Conservation (phyloP, 352 stramenopile species). For the Halophytophthora polymorphica region DNA sequence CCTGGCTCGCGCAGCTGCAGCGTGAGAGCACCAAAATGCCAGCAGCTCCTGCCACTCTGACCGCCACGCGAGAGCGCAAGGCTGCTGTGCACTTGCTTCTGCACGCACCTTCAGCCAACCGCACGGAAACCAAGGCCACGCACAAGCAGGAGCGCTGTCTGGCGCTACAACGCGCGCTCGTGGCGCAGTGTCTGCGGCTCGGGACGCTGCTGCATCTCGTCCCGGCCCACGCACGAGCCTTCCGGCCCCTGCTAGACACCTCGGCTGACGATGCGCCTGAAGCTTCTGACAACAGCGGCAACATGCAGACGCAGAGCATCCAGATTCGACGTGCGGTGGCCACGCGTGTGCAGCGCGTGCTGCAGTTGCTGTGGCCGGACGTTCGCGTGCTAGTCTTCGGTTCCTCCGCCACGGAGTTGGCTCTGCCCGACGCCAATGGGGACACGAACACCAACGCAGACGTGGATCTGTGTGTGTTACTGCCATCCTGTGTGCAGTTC, state of each 20-base stretch:
- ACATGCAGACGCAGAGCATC: slow-evolving; percentile 12
- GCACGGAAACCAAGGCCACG: slow-evolving; percentile 16
- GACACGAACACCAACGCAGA: slow-evolving; percentile 21
- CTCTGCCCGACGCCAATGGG: slow-evolving; percentile 6
- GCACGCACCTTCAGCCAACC: slow-evolving; percentile 11
- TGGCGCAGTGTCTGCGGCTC: slow-evolving; percentile 31
- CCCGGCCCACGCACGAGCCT: slow-evolving; percentile 20
- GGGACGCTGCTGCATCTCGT: slow-evolving; percentile 42
- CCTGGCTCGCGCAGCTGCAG: slow-evolving; percentile 38
- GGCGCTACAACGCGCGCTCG: slow-evolving; percentile 44
- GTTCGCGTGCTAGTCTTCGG: slow-evolving; percentile 63
- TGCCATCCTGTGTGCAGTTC: slow-evolving; percentile 49
- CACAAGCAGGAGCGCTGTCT: slow-evolving; percentile 30
- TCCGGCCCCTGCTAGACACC: slow-evolving; percentile 2
- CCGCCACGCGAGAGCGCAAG: slow-evolving; percentile 15
- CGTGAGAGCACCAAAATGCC: slow-evolving; percentile 14
- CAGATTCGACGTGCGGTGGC: slow-evolving; percentile 32
- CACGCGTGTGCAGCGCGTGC: slow-evolving; percentile 30
- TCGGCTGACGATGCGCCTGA: not conserved
- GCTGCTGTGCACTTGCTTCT: slow-evolving; percentile 41
- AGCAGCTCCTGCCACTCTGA: not conserved
- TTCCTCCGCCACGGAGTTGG: slow-evolving; percentile 54
- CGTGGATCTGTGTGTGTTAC: slow-evolving; percentile 69
- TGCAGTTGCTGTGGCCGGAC: slow-evolving; percentile 68
- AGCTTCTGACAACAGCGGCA: not conserved